Conservation (phyloP, 495 filamentous ascomycete species). For the Annulohypoxylon maeteangense region DNA sequence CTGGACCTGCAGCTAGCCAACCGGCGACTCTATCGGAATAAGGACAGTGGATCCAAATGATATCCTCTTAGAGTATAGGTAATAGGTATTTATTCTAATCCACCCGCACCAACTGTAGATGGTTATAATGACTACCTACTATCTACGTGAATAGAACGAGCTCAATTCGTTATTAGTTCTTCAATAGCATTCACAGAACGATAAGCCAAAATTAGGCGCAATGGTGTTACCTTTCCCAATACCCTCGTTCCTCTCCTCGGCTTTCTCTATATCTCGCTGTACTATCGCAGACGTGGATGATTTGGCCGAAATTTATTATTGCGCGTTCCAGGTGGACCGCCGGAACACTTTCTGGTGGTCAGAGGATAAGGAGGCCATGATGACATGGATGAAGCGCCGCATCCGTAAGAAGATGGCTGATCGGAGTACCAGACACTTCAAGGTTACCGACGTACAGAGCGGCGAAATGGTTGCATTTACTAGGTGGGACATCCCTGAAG, state of each 20-base stretch:
- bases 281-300: conserved; percentile 35
- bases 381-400: conserved; percentile 37
- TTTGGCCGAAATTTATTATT: conserved; percentile 36
- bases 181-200: not conserved
- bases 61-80: conserved; percentile 23
- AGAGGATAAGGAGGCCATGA: conserved; percentile 34
- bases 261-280: conserved; percentile 36
- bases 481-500: conserved; percentile 45
- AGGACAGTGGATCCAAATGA: conserved; percentile 13
- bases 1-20: not conserved
- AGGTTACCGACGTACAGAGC: conserved; percentile 29
- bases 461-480: conserved; percentile 41
- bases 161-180: not conserved
- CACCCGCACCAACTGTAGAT: not conserved
- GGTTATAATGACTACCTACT: not conserved
- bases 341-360: conserved; percentile 47
- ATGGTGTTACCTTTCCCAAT: conserved; percentile 34
- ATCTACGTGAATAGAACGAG: not conserved
- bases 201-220: not conserved
- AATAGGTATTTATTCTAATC: conserved; percentile 13
- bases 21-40: conserved; percentile 1
- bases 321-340: conserved; percentile 27
- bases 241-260: conserved; percentile 16
- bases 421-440: conserved; percentile 40
- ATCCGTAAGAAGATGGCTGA: conserved; percentile 36